These are phyloP conservation scores for Aspergillus bombycis DNA, from an alignment of 2,329 filamentous ascomycete genomes.

Conservation along the genomic window DNA sequence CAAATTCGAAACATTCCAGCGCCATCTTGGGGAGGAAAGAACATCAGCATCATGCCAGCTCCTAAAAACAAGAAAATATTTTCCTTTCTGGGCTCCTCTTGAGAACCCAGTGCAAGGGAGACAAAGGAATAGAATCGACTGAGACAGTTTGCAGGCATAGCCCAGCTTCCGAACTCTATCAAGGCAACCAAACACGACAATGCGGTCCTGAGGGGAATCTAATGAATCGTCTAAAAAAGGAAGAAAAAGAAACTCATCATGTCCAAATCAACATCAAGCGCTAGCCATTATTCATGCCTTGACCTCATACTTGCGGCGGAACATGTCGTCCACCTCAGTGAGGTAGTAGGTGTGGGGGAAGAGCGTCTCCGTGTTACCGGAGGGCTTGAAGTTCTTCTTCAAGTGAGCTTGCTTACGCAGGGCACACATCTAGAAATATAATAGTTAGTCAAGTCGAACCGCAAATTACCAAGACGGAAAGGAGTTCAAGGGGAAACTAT, in stretches of 20 bases:
- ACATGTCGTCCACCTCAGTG: constrained; percentile 80
- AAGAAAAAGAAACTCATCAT: constrained; percentile 25
- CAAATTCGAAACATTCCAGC: constrained; percentile 22
- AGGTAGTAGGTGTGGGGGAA: constrained; percentile 74
- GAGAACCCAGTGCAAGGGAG: constrained; percentile 8
- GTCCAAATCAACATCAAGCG: constrained; percentile 17
- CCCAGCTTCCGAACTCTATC: constrained; percentile 26
- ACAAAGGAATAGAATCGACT: constrained; percentile 5
- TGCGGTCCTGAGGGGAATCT: constrained; percentile 39
- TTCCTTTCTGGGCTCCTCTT: constrained; percentile 3
- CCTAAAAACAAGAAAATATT: constrained; percentile 3
- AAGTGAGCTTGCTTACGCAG: constrained; percentile 82
- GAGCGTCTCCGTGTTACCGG: constrained; percentile 69
- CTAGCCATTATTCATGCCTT: constrained; percentile 61
- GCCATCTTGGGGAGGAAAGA: constrained; percentile 15
- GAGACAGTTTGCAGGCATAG: constrained; percentile 9
- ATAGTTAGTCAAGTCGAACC: constrained; percentile 22
- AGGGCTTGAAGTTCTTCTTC: constrained; percentile 75
- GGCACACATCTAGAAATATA: constrained; percentile 67
- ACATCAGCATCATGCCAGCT: constrained; percentile 8
- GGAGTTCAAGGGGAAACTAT: constrained; percentile 19
- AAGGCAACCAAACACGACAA: constrained; percentile 24
- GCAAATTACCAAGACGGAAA: neutral
- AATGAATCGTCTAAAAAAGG: constrained; percentile 36
- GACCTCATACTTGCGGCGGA: constrained; percentile 75